These are phyloP conservation scores for Beauveria pseudobassiana DNA, from an alignment of 2,329 filamentous ascomycete genomes.

Conservation along the genomic window DNA sequence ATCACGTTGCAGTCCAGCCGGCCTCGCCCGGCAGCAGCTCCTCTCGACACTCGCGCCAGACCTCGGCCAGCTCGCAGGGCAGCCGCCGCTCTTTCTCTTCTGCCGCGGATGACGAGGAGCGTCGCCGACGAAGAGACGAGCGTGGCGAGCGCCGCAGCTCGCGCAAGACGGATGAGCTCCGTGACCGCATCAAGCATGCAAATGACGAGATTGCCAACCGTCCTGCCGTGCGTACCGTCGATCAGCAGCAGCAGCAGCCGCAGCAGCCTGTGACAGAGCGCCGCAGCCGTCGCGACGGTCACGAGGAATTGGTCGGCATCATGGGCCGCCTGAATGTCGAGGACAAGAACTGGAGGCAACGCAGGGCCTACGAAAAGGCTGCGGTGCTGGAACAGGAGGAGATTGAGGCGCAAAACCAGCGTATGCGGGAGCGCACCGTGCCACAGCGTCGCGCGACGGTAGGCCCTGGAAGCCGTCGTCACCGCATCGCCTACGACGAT, in stretches of 20 bases:
- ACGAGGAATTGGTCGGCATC: slow-evolving; percentile 26
- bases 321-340: slow-evolving; percentile 27
- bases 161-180: slow-evolving; percentile 14
- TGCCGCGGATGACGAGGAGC: slow-evolving; percentile 16
- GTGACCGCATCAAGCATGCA: slow-evolving; percentile 30
- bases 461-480: slow-evolving; percentile 28
- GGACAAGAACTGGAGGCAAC: slow-evolving; percentile 24
- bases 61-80: slow-evolving; percentile 29
- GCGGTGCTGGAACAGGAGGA: slow-evolving; percentile 24
- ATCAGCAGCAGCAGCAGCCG: background rate
- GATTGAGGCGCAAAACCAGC: slow-evolving; percentile 31
- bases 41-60: slow-evolving; percentile 28
- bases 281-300: slow-evolving; percentile 5
- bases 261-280: background rate
- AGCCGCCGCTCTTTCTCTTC: slow-evolving; percentile 15
- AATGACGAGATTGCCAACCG: slow-evolving; percentile 36
- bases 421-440: slow-evolving; percentile 34
- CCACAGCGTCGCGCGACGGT: slow-evolving; percentile 30
- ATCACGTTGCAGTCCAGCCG: slow-evolving; percentile 29
- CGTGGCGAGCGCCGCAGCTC: slow-evolving; percentile 19
- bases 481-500: slow-evolving; percentile 30
- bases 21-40: slow-evolving; percentile 22
- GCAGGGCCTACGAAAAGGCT: slow-evolving; percentile 20
- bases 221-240: slow-evolving; percentile 20
- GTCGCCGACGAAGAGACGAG: slow-evolving; percentile 15